Evolutionary conservation across 1,139 yeast species (phyloP), one percentile per base, ranked within the genome.

Genomic region (Lodderomyces theae): DNA sequence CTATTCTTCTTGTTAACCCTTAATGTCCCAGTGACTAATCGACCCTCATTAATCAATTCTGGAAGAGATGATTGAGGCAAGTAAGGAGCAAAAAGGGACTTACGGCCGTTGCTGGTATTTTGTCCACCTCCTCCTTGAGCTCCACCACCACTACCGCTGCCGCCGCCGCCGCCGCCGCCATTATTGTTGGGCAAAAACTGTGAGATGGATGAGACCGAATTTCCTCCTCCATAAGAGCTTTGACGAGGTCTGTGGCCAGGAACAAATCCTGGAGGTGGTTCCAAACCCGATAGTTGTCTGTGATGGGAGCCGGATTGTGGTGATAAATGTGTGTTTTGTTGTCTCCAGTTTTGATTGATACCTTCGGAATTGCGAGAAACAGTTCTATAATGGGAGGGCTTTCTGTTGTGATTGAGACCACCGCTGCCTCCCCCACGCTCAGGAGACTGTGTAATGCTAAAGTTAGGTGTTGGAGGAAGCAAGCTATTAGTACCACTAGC

Each of bases 1-100:
- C 98, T 78, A 61, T 92, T 92, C 65, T 92, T 92, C 60, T 89
- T 89, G 65, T 92, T 92, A 40, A 92, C 98, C 51, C 98, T 78
- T 53, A 92, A 72, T 18, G 86, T 83, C 52, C 98, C 98, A 4
- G 95, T 84, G 6, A 92, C 98, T 45, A 92, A 73, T 48, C 90
- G 78, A 17, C 98, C 98, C 50, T 92, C 97, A 49, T 80, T 80
- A 41, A 92, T 82, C 47, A 92, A 72, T 23, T 84, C 95, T 1
- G 98, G 97, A 41, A 92, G 78, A 2, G 95, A 82, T 3, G 90
- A 86, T 57, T 92, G 98, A 3, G 97, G 96, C 45, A 92, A 74
- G 58, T 92, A 92, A 5, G 98, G 98, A 22, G 97, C 96, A 66
- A 92, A 92, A 42, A 92, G 74, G 0, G 96, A 86, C 58, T 90